These are phyloP conservation scores for Alternaria novae-zelandiae DNA, from an alignment of 2,329 filamentous ascomycete genomes.

Conservation along the genomic window DNA sequence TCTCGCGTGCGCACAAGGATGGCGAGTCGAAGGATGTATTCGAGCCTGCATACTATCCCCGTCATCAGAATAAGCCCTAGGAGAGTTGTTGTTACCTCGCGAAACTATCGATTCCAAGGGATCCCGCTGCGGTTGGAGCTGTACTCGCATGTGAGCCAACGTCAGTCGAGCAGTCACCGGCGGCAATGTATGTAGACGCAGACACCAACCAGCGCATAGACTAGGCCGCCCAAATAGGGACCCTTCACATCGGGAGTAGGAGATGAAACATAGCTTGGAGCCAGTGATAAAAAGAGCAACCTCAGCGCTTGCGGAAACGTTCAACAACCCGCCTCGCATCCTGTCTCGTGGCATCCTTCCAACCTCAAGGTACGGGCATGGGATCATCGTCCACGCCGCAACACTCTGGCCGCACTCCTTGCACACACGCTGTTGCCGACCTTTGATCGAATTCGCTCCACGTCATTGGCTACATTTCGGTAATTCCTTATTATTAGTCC, in stretches of 20 bases:
- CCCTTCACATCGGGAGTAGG: slow-evolving; percentile 30
- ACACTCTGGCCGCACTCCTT: slow-evolving; percentile 5
- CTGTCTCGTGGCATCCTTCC: slow-evolving; percentile 14
- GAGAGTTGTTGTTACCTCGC: background rate
- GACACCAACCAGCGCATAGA: slow-evolving; percentile 19
- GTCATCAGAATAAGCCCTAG: background rate
- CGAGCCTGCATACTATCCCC: background rate
- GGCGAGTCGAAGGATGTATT: background rate
- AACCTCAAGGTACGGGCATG: background rate
- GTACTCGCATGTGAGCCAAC: slow-evolving; percentile 1
- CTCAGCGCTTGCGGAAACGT: slow-evolving; percentile 38
- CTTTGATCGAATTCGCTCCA: background rate
- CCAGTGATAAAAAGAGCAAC: slow-evolving; percentile 31
- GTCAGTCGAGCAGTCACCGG: slow-evolving; percentile 9
- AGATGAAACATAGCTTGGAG: slow-evolving; percentile 38
- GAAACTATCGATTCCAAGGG: background rate
- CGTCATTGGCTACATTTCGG: slow-evolving; percentile 5
- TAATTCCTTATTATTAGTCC: background rate
- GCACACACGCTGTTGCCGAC: slow-evolving; percentile 10
- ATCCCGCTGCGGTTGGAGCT: slow-evolving; percentile 2
- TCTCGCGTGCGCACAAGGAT: slow-evolving; percentile 35
- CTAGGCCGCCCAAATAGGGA: slow-evolving; percentile 32
- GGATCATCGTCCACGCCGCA: slow-evolving; percentile 23
- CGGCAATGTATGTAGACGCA: slow-evolving; percentile 20
- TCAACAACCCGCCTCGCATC: slow-evolving; percentile 13